These are phyloP conservation scores for Acaromyces ingoldii DNA, from an alignment of 1,284 basidiomycete genomes.

Conservation along the genomic window DNA sequence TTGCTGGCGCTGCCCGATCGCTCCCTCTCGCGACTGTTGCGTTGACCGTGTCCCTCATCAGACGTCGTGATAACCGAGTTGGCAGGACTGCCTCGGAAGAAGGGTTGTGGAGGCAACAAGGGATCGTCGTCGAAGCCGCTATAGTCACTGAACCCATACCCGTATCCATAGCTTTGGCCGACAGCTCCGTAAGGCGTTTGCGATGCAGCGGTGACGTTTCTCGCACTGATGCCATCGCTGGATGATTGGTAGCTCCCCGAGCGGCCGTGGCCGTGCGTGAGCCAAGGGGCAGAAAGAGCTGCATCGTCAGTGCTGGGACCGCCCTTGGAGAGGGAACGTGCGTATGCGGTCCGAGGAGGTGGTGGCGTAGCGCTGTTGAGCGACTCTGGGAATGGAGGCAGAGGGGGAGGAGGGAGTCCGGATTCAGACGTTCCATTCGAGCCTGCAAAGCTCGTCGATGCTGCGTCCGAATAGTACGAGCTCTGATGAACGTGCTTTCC, in stretches of 20 bases:
- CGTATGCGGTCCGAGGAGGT: constrained; percentile 2
- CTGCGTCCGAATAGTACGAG: constrained; percentile 3
- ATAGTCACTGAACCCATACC: too few relatives aligned
- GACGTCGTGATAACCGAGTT: too few relatives aligned
- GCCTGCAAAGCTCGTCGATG: background rate
- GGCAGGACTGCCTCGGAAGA: too few relatives aligned
- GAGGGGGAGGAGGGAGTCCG: background rate
- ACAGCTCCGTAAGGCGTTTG: too few relatives aligned
- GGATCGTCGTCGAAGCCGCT: too few relatives aligned
- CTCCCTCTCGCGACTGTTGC: too few relatives aligned
- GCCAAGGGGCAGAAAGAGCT: background rate
- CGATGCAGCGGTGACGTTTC: too few relatives aligned
- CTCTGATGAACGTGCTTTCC: constrained; percentile 1
- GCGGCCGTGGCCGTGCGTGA: background rate
- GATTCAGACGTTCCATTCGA: background rate
- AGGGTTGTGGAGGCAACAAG: too few relatives aligned
- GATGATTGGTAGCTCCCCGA: background rate
- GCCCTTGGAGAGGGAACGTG: background rate
- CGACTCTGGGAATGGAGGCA: constrained; percentile 1
- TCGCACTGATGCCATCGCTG: too few relatives aligned
- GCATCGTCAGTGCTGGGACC: constrained; percentile 1
- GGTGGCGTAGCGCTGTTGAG: background rate
- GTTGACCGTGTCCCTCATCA: too few relatives aligned
- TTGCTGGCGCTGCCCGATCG: too few relatives aligned
- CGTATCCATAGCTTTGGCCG: too few relatives aligned